Conservation (phyloP, 306 rosid species). For the Amphicarpaea edgeworthii region DNA sequence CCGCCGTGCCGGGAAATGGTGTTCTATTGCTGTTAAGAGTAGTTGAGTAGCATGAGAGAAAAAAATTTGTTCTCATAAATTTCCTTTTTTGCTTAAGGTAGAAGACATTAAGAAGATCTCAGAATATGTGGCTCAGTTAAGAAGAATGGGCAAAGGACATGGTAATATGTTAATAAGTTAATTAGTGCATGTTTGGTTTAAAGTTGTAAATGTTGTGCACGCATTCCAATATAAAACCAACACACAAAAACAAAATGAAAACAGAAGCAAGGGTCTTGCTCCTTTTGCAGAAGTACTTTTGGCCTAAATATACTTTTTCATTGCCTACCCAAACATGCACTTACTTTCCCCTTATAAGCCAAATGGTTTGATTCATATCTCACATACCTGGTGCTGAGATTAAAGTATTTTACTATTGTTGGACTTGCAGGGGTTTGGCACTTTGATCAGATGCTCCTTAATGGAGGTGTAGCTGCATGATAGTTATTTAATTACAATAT, state of each 20-base stretch:
- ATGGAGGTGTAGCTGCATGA: constrained; percentile 43
- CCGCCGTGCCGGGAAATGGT: constrained; percentile 6
- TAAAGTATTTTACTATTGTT: neutral
- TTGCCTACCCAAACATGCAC: too few relatives aligned
- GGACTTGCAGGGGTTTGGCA: constrained; percentile 56
- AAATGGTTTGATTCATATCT: neutral
- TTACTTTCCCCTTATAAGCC: neutral
- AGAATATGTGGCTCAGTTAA: constrained; percentile 55
- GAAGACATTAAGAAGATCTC: constrained; percentile 52
- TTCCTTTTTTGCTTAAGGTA: constrained; percentile 31
- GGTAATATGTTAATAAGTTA: constrained; percentile 49
- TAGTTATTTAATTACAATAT: neutral
- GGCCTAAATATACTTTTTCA: too few relatives aligned
- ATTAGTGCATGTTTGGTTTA: too few relatives aligned
- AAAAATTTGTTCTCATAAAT: neutral
- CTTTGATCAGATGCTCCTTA: constrained; percentile 54
- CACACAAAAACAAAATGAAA: too few relatives aligned
- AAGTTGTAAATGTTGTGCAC: too few relatives aligned
- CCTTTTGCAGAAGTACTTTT: too few relatives aligned
- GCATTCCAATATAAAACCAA: too few relatives aligned
- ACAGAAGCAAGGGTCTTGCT: too few relatives aligned
- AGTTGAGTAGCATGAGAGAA: neutral
- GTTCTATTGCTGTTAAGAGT: neutral
- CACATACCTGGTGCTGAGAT: neutral
- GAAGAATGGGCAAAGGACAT: constrained; percentile 54